Base-by-base conservation (phyloP, 1,139 yeast genomes). In the Scheffersomyces lignicola region DNA sequence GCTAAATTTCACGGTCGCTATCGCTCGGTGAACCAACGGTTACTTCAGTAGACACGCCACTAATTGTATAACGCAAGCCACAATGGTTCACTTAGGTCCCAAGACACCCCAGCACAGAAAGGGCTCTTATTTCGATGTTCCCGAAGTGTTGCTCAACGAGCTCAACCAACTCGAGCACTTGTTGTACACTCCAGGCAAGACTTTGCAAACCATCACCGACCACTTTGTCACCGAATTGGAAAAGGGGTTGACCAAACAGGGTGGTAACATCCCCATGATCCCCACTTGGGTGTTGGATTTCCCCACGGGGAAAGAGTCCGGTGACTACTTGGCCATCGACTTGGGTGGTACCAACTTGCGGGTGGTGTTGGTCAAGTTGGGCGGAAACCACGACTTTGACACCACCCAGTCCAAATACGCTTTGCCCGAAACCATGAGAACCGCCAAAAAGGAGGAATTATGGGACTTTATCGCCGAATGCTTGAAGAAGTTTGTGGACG, bases 261-360 rank as follows among this genome's bases (percentile, higher is more conserved):
- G 94, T 32, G 92, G 94, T 39, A 83, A 83, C 60, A 85, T 87
- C 54, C 97, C 97, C 40, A 92, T 90, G 98, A 88, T 84, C 55
- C 95, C 95, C 29, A 87, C 95, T 44, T 90, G 97, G 97, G 97
- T 90, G 36, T 72, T 88, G 76, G 95, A 85, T 53, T 83, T 71
- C 71, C 97, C 98, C 42, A 83, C 94, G 32, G 97, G 97, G 51
- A 65, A 79, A 47, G 98, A 92, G 63, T 74, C 73, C 30, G 98
- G 98, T 46, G 82, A 86, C 48, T 92, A 77, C 62, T 67, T 92
- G 57, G 97, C 97, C 35, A 83, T 92, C 43, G 98, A 92, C 62
- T 77, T 92, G 66, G 97, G 97, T 58, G 97, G 97, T 45, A 89
- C 97, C 47, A 89, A 89, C 68, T 73, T 89, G 60, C 78, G 97